Evolutionary conservation across 1,139 yeast species (phyloP).

Genomic region (Candida tropicalis): DNA sequence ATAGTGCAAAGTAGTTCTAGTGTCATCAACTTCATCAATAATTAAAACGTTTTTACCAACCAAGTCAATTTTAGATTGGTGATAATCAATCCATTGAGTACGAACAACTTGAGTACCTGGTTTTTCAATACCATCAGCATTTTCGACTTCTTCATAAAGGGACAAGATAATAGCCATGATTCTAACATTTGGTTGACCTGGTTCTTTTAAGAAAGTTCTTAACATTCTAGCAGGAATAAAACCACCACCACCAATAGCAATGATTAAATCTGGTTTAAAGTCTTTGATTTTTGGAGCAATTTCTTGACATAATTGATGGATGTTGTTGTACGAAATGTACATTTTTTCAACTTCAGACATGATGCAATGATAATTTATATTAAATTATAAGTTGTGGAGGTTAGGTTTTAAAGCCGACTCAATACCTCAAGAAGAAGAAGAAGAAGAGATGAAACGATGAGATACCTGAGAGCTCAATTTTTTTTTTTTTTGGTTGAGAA

Average conservation of each 20-base stretch:
- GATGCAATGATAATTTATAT: slow-evolving; percentile 2
- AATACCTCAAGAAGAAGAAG: slow-evolving; percentile 15
- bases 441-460: slow-evolving; percentile 7
- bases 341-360: slow-evolving; percentile 55
- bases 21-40: slow-evolving; percentile 94
- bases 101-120: slow-evolving; percentile 87
- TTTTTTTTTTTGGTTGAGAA: slow-evolving; percentile 1
- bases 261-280: slow-evolving; percentile 81
- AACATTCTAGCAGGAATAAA: slow-evolving; percentile 95
- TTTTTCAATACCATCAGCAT: slow-evolving; percentile 50
- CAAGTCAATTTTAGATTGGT: slow-evolving; percentile 61
- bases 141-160: slow-evolving; percentile 78
- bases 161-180: slow-evolving; percentile 94
- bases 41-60: slow-evolving; percentile 82
- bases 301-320: slow-evolving; percentile 91
- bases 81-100: slow-evolving; percentile 94
- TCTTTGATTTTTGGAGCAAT: slow-evolving; percentile 71
- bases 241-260: slow-evolving; percentile 95
- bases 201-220: slow-evolving; percentile 84
- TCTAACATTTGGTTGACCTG: slow-evolving; percentile 85
- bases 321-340: slow-evolving; percentile 88
- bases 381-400: slow-evolving; percentile 6
- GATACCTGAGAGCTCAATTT: no score
- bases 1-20: slow-evolving; percentile 91
- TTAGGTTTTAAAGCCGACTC: slow-evolving; percentile 9